Evolutionary conservation across 179 eudicot species (phyloP), one percentile per base, ranked within the genome.

Genomic region (Heliamphora pulchella): DNA sequence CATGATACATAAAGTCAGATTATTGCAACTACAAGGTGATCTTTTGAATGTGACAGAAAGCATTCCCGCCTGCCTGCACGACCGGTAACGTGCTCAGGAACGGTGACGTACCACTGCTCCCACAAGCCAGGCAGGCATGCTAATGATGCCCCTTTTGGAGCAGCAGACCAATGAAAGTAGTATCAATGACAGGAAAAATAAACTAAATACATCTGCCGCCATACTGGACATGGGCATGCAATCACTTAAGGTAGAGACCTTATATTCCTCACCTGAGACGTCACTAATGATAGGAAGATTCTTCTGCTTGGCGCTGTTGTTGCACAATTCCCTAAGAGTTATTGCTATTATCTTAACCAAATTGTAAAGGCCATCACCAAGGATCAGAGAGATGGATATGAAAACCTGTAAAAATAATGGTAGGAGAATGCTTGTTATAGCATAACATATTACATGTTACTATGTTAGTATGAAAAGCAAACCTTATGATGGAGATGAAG

Each of bases 291-390:
- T 62, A 8, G 97, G 97, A 74, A 95, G 94, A 80, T 80, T 79
- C 70, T 80, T 88, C 70, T 84, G 86, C 82, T 84, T 91, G 79
- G 82, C 78, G 84, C 90, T 86, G 76, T 71, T 90, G 84, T 86
- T 90, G 71, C 81, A 79, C 71, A 93, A 58, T 84, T 92, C 97
- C 87, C 81, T 91, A 5, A 87, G 69, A 59, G 97, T 90, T 57
- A 93, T 78, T 50, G 84, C 73, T 64, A 95, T 85, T 51, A 95
- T 93, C 89, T 95, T 95, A 83, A 93, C 76, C 85, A 95, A 84
- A 89, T 95, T 95, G 89, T 95, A 95, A 71, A 95, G 89, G 63
- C 98, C 98, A 83, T 95, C 98, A 51, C 98, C 98, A 80, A 95
- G 97, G 82, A 95, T 95, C 55, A 95, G 89, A 76, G 97, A 82